Base-by-base conservation (phyloP, 768 basidiomycete species). In the Tricholoma sp. region DNA sequence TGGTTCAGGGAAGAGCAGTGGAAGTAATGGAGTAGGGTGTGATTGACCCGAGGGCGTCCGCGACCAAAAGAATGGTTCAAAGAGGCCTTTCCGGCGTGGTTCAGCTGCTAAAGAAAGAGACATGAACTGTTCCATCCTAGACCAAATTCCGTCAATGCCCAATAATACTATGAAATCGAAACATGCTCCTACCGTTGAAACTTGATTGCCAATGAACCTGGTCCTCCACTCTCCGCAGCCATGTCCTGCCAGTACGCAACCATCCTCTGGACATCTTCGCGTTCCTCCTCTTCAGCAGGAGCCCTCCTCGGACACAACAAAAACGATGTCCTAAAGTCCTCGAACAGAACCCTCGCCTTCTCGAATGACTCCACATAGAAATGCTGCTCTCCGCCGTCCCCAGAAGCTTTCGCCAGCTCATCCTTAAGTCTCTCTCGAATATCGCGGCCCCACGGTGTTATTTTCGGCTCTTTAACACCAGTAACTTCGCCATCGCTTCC, bases 61-160 rank as follows among this genome's bases (percentile, higher is more conserved):
- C 4, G 76, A 72, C 89, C 89, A 92, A 70, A 86, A 90, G 61
- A 85, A 82, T 0, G 89, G 88, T 59, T 90, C 88, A 55, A 89
- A 91, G 1, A 86, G 70, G 7, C 88, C 87, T 66, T 80, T 84
- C n/a, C 84, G 76, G 18, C 85, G 80, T 6, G 89, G 83, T 62
- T 93, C 91, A 13, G 86, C 82, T 37, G 87, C 82, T 33, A 90
- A 68, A 2, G 91, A 92, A 17, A 90, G 74, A 0, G 86, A 83
- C 81, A 86, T 87, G 63, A 90, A 91, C 58, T 89, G 87, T 24
- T 89, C 89, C 58, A 88, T 72, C 7, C 87, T 90, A 59, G 45
- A 18, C 24, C 49, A 10, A 52, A 54, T 20, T 52, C 47, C 24
- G 61, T 57, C 4, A 57, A 45, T 33, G n/a, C n/a, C 32, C 29